A percentile compares a stretch with the other conserved stretches of the same genome.
These are phyloP conservation scores for Sutorius eximius DNA, from an alignment of 1,284 basidiomycete genomes.

Conservation along the genomic window DNA sequence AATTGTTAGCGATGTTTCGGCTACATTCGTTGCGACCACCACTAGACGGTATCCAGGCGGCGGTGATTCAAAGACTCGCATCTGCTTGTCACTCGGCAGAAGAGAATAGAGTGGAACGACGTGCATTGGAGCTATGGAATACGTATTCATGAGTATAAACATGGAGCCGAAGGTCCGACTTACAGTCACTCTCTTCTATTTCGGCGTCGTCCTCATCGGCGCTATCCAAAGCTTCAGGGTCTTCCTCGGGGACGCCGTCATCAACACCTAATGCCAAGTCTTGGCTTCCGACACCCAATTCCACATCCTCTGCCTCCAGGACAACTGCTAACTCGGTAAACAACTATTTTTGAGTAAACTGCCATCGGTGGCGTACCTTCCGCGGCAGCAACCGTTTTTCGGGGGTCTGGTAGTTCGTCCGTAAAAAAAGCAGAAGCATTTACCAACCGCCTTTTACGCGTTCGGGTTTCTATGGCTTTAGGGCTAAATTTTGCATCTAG, in stretches of 20 bases:
- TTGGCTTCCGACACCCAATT: slow-evolving; percentile 54
- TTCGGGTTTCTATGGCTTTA: slow-evolving; percentile 59
- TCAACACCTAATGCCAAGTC: slow-evolving; percentile 60
- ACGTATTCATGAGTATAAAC: slow-evolving; percentile 1
- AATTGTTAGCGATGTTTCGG: slow-evolving; percentile 97
- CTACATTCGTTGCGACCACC: slow-evolving; percentile 97
- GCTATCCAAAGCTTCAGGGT: slow-evolving; percentile 49
- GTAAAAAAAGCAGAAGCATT: slow-evolving; percentile 31
- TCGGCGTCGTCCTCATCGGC: slow-evolving; percentile 57
- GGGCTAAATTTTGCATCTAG: slow-evolving; percentile 79
- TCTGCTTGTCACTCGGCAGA: slow-evolving; percentile 94
- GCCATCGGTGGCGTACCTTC: slow-evolving; percentile 24
- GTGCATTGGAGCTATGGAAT: slow-evolving; percentile 69
- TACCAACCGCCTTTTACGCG: slow-evolving; percentile 38
- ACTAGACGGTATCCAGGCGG: slow-evolving; percentile 86
- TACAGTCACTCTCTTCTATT: slow-evolving; percentile 62
- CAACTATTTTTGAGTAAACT: background rate
- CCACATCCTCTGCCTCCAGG: slow-evolving; percentile 82
- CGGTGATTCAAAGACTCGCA: slow-evolving; percentile 92
- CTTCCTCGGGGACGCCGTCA: slow-evolving; percentile 47
- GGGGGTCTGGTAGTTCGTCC: slow-evolving; percentile 17
- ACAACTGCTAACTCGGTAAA: slow-evolving; percentile 37
- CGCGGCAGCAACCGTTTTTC: slow-evolving; percentile 17
- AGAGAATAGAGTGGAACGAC: slow-evolving; percentile 96
- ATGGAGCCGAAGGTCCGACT: slow-evolving; percentile 21